These are phyloP conservation scores for Thozetella sp. DNA, from an alignment of 495 filamentous ascomycete genomes.

Conservation along the genomic window DNA sequence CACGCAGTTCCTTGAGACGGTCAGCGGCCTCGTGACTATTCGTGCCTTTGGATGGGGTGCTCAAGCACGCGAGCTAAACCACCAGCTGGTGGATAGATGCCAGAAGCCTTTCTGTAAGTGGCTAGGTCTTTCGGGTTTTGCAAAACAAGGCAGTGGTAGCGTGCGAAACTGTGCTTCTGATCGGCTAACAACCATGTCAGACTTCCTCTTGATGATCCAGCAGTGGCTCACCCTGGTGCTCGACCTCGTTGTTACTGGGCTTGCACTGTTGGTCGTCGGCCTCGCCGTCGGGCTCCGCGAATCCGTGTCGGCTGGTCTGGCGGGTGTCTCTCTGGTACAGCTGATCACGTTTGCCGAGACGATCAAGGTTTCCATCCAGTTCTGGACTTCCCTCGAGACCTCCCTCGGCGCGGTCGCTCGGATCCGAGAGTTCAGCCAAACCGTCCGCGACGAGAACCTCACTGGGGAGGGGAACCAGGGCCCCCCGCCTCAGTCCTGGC, in stretches of 20 bases:
- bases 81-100: conserved; percentile 51
- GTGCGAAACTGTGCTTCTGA: no score
- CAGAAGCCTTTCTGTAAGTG: conserved; percentile 52
- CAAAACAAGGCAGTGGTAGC: neutral
- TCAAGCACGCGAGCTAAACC: conserved; percentile 40
- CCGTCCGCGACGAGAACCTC: conserved; percentile 13
- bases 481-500: neutral
- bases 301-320: conserved; percentile 10
- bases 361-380: conserved; percentile 15
- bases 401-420: conserved; percentile 44
- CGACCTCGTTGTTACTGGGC: conserved; percentile 48
- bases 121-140: neutral
- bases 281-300: conserved; percentile 42
- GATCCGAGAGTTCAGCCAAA: conserved; percentile 23
- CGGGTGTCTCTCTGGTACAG: conserved; percentile 18
- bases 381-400: conserved; percentile 40
- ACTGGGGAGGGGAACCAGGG: conserved; percentile 9
- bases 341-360: conserved; percentile 14
- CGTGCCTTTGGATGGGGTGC: conserved; percentile 60
- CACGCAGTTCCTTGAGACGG: conserved; percentile 52
- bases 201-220: conserved; percentile 58
- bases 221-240: conserved; percentile 54
- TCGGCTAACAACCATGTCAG: neutral
- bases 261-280: conserved; percentile 50
- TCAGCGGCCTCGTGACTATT: conserved; percentile 48